These are phyloP conservation scores for Pleurotus sapidus DNA, from an alignment of 768 basidiomycete species.

Conservation along the genomic window DNA sequence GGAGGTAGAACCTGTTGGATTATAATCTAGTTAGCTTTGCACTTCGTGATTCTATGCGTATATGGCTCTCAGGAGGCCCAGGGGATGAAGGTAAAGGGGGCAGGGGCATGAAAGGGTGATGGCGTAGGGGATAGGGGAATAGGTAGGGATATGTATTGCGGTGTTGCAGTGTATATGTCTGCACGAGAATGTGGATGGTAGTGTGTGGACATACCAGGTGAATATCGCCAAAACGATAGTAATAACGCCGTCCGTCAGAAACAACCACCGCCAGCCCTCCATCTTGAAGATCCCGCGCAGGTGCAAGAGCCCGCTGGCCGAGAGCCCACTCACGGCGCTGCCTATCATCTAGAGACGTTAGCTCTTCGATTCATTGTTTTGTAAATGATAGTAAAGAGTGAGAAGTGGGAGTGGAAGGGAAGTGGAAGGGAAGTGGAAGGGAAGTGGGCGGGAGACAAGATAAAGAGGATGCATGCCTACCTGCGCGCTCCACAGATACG, in stretches of 20 bases:
- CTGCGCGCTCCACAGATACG: slow-evolving; percentile 6
- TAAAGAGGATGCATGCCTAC: not conserved
- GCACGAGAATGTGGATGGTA: no score
- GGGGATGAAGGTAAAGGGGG: no score
- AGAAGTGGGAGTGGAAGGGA: not conserved
- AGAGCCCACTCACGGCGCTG: slow-evolving; percentile 6
- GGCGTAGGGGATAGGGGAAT: no score
- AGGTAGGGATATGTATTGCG: not conserved
- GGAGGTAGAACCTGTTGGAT: not conserved
- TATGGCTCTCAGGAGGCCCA: no score
- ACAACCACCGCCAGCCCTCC: slow-evolving; percentile 7
- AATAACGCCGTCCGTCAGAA: not conserved
- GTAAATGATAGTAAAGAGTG: not conserved
- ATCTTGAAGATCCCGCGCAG: slow-evolving; percentile 5
- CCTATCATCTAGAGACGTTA: slow-evolving; percentile 7
- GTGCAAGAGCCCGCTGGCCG: slow-evolving; percentile 1
- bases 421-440: not conserved
- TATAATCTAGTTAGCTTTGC: not conserved
- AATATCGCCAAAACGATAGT: not conserved
- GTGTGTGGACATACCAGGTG: not conserved
- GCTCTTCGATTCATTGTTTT: not conserved
- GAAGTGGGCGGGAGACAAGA: no score
- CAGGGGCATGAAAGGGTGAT: no score
- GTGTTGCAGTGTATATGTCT: not conserved
- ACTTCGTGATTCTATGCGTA: no score